phyloP scores from a whole-genome alignment of 169 alveolate species.

The Fabrea salina region DNA sequence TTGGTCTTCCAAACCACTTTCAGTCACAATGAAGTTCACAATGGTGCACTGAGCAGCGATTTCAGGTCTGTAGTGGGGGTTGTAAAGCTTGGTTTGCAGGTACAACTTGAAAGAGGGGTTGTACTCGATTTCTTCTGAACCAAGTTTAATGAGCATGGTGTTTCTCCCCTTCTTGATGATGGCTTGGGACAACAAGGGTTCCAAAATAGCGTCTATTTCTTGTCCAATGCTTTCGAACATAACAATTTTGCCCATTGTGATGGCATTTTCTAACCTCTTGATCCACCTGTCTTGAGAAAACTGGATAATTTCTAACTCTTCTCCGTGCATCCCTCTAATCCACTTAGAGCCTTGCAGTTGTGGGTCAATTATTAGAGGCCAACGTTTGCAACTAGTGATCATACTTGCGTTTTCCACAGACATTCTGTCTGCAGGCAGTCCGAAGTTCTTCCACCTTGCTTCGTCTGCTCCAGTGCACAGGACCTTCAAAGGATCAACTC shows the following conservation, averaged over 20 bases:
- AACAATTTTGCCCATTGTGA: conserved; percentile 90
- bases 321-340: conserved; percentile 93
- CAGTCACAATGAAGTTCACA: conserved; percentile 95
- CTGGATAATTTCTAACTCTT: conserved; percentile 87
- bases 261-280: conserved; percentile 79
- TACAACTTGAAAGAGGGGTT: conserved; percentile 87
- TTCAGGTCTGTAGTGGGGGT: conserved; percentile 98
- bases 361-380: conserved; percentile 97
- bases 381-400: conserved; percentile 91
- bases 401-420: conserved; percentile 94
- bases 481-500: conserved; percentile 86
- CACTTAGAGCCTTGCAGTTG: conserved; percentile 95
- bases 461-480: conserved; percentile 91
- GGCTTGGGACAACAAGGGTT: conserved; percentile 91
- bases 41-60: conserved; percentile 95
- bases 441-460: conserved; percentile 94
- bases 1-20: conserved; percentile 96
- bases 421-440: conserved; percentile 93
- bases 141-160: conserved; percentile 78
- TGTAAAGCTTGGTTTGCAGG: conserved; percentile 91
- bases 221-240: conserved; percentile 91
- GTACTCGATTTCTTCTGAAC: conserved; percentile 88
- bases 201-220: conserved; percentile 94
- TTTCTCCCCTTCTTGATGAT: conserved; percentile 86
- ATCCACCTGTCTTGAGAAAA: conserved; percentile 90